Percentiles rank a stretch among this genome's conserved stretches.
Evolutionary conservation across 495 filamentous ascomycete genomes (phyloP).

Genomic region (Aspergillus mulundensis): DNA sequence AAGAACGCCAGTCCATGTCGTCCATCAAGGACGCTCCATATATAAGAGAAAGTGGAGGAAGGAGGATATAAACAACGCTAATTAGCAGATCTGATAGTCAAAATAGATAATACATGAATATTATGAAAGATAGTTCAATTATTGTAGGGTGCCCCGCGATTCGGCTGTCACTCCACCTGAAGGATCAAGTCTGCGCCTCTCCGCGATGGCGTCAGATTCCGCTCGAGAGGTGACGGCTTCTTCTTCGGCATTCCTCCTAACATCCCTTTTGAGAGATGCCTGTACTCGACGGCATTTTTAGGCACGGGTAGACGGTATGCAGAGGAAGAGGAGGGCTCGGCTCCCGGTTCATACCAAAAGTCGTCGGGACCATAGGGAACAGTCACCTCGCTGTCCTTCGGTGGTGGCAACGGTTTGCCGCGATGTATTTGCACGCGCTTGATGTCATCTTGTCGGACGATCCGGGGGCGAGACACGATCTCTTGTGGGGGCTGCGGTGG

Average conservation of each 20-base stretch:
- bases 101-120: slow-evolving; percentile 4
- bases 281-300: slow-evolving; percentile 5
- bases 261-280: slow-evolving; percentile 3
- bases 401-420: slow-evolving; percentile 26
- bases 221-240: slow-evolving; percentile 27
- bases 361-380: slow-evolving; percentile 33
- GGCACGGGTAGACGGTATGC: background rate
- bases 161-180: slow-evolving; percentile 29
- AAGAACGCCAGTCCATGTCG: background rate
- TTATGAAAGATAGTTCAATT: background rate
- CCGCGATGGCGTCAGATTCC: slow-evolving; percentile 36
- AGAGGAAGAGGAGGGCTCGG: background rate
- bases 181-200: slow-evolving; percentile 35
- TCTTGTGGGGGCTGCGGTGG: slow-evolving; percentile 18
- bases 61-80: background rate
- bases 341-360: slow-evolving; percentile 25
- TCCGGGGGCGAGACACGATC: slow-evolving; percentile 32
- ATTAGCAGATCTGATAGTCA: background rate
- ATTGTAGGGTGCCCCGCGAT: background rate
- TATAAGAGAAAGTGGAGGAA: background rate
- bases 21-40: background rate
- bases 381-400: slow-evolving; percentile 17
- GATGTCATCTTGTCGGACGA: slow-evolving; percentile 35
- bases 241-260: slow-evolving; percentile 14
- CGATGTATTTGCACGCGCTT: slow-evolving; percentile 33